A percentile compares a stretch with the other conserved stretches of the same genome.
These are phyloP conservation scores for Mimosa pudica DNA, from an alignment of 306 rosid species.

Conservation along the genomic window DNA sequence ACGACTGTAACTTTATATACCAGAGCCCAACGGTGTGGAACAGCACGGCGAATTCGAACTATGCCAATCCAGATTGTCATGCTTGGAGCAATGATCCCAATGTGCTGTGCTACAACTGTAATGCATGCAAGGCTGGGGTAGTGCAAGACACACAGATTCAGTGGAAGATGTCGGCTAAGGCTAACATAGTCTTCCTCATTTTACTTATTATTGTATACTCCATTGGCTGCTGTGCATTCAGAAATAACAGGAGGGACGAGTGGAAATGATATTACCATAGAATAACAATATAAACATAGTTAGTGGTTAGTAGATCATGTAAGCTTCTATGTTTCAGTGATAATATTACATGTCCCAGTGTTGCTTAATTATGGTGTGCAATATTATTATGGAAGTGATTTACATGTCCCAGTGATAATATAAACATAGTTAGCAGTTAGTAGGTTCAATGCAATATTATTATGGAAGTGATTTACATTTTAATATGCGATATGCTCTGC, in stretches of 20 bases:
- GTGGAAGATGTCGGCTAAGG: conserved; percentile 72
- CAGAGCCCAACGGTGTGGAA: conserved; percentile 54
- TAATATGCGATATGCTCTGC: conserved; percentile 1
- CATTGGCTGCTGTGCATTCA: conserved; percentile 78
- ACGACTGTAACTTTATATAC: conserved; percentile 51
- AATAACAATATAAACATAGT: not conserved
- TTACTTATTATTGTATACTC: conserved; percentile 71
- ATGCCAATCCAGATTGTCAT: conserved; percentile 48
- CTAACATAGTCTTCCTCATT: conserved; percentile 57
- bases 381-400: too few relatives aligned
- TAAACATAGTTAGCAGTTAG: not conserved
- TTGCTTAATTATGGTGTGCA: too few relatives aligned
- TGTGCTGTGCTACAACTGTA: conserved; percentile 61
- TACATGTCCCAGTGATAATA: too few relatives aligned
- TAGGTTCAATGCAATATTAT: too few relatives aligned
- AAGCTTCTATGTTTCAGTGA: not conserved
- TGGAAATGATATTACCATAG: conserved; percentile 37
- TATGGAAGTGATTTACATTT: too few relatives aligned
- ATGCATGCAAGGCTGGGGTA: conserved; percentile 82
- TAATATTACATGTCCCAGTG: too few relatives aligned
- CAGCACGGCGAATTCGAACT: not conserved
- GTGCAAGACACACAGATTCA: conserved; percentile 60
- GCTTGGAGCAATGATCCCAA: conserved; percentile 50
- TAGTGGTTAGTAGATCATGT: conserved; percentile 29
- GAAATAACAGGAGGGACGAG: conserved; percentile 62